phyloP scores from a whole-genome alignment of 768 basidiomycete species.

The Lentinula edodes region DNA sequence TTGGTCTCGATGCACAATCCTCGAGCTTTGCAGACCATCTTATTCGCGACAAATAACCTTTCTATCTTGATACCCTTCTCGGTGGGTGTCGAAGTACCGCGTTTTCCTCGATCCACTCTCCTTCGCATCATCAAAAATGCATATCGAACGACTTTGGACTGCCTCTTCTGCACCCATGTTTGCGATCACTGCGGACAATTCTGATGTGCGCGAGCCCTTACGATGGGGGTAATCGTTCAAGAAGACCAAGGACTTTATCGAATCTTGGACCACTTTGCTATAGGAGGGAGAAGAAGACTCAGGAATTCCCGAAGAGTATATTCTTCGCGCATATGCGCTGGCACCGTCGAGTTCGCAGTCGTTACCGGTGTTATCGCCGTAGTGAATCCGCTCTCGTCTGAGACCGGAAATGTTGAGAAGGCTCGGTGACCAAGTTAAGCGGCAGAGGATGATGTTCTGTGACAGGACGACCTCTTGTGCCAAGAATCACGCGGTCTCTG shows the following conservation, averaged over 20 bases:
- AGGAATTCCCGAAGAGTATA: not conserved
- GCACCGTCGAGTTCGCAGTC: not conserved
- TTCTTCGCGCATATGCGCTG: not conserved
- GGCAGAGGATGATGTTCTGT: not conserved
- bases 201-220: not conserved
- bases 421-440: too few relatives aligned
- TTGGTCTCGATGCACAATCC: not conserved
- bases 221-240: not conserved
- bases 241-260: not conserved
- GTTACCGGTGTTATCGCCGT: not conserved
- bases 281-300: not conserved
- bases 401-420: not conserved
- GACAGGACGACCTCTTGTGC: not conserved
- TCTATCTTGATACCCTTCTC: not conserved
- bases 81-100: not conserved
- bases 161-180: not conserved
- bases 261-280: not conserved
- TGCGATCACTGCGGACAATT: not conserved
- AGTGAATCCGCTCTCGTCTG: not conserved
- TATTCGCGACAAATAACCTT: not conserved
- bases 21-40: not conserved
- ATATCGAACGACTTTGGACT: not conserved
- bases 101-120: not conserved
- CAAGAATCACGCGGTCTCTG: not conserved
- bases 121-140: not conserved